Conservation (phyloP, 192 early-diverging fungal species). For the Lobosporangium transversale region DNA sequence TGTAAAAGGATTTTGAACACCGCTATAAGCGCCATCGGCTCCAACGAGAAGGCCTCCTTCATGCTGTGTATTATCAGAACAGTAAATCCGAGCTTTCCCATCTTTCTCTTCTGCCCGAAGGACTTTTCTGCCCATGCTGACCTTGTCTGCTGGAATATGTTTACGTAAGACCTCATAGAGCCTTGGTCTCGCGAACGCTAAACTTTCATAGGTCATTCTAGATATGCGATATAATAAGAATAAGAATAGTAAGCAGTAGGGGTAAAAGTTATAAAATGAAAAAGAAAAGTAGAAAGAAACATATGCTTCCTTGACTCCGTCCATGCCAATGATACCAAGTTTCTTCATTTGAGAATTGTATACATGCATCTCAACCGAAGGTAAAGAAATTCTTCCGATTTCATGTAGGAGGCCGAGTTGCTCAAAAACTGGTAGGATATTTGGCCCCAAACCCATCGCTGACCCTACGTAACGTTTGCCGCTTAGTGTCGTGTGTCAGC, state of each 20-base stretch:
- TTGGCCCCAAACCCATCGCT: neutral
- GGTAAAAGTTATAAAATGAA: neutral
- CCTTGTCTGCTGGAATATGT: constrained; percentile 14
- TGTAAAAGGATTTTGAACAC: constrained; percentile 11
- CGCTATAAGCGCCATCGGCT: neutral
- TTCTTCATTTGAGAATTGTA: neutral
- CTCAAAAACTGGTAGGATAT: neutral
- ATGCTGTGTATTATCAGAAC: constrained; percentile 6
- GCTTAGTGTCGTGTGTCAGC: neutral
- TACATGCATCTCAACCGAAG: neutral
- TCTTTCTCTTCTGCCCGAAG: constrained; percentile 1
- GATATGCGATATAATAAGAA: neutral
- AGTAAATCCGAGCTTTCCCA: constrained; percentile 11
- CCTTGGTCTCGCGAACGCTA: constrained; percentile 6
- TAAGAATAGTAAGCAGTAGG: neutral
- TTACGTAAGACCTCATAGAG: constrained; percentile 16
- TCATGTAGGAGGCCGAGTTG: constrained; percentile 23
- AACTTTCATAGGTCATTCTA: constrained; percentile 13
- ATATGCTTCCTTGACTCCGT: neutral
- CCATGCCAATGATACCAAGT: constrained; percentile 3
- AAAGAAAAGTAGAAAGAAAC: no score
- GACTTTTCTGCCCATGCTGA: constrained; percentile 5
- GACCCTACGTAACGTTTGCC: constrained; percentile 6
- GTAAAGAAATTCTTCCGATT: constrained; percentile 9
- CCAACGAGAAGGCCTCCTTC: constrained; percentile 13